phyloP scores from a whole-genome alignment of 176 grass and related monocot genomes.

The Raddia distichophylla region DNA sequence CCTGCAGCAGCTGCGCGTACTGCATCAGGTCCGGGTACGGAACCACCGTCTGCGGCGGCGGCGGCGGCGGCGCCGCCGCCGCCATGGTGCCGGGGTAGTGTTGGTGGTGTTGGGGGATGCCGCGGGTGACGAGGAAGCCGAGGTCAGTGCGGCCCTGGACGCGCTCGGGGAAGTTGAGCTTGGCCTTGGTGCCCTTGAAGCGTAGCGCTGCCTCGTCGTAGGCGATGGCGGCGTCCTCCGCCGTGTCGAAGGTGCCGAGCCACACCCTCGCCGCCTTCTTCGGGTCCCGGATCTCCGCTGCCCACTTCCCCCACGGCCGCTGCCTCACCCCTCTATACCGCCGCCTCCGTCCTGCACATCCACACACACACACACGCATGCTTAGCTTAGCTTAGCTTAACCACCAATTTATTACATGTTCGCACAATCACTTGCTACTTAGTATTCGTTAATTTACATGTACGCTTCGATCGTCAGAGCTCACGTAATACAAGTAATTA shows the following conservation, averaged over 20 bases:
- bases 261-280: constrained; percentile 74
- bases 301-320: constrained; percentile 79
- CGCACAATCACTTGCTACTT: not conserved
- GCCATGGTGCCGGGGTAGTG: constrained; percentile 15
- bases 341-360: constrained; percentile 31
- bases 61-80: constrained; percentile 19
- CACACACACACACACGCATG: not conserved
- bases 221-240: constrained; percentile 68
- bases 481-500: constrained; percentile 18
- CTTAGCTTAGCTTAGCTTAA: too few species aligned
- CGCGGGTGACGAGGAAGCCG: constrained; percentile 60
- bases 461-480: constrained; percentile 27
- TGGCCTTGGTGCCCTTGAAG: constrained; percentile 73
- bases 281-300: constrained; percentile 65
- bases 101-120: constrained; percentile 42
- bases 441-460: not conserved
- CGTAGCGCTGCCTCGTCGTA: constrained; percentile 70
- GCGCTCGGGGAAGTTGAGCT: constrained; percentile 81
- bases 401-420: not conserved
- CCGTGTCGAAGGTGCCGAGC: constrained; percentile 73
- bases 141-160: constrained; percentile 80
- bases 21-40: constrained; percentile 75
- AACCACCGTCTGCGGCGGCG: constrained; percentile 24
- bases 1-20: constrained; percentile 88
- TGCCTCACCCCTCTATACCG: constrained; percentile 69